phyloP scores from a whole-genome alignment of 306 rosid species.

The Corylus americana region DNA sequence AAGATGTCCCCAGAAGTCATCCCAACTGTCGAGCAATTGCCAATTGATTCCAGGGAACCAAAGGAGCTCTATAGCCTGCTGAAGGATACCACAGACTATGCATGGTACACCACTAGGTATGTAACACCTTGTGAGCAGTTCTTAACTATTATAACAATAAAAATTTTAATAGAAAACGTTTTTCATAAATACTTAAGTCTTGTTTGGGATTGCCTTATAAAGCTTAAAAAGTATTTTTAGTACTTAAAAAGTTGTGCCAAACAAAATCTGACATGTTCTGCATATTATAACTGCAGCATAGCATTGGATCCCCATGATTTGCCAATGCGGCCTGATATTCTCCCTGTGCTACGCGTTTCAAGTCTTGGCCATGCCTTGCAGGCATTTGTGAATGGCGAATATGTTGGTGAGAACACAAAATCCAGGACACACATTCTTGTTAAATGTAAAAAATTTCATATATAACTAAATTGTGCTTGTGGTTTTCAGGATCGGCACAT shows the following conservation, averaged over 20 bases:
- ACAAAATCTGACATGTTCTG: neutral
- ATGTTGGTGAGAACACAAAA: conserved; percentile 50
- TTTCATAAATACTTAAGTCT: too few relatives aligned
- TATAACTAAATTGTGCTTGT: neutral
- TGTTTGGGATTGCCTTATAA: too few relatives aligned
- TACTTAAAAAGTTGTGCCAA: too few relatives aligned
- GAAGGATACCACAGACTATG: conserved; percentile 75
- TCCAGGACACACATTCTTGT: neutral
- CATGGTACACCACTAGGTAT: conserved; percentile 83
- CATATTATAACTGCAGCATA: conserved; percentile 45
- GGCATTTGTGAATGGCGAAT: conserved; percentile 63
- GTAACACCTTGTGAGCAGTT: neutral
- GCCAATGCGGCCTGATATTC: conserved; percentile 36
- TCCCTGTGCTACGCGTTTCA: conserved; percentile 52
- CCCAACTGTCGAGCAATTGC: conserved; percentile 39
- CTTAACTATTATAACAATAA: neutral
- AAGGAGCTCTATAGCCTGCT: conserved; percentile 68
- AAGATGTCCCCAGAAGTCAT: conserved; percentile 51
- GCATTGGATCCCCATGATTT: conserved; percentile 47
- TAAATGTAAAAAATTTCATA: neutral
- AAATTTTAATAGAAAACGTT: too few relatives aligned
- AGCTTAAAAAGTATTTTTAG: too few relatives aligned
- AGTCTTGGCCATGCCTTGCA: conserved; percentile 78
- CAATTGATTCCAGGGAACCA: conserved; percentile 20
- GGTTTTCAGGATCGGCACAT: conserved; percentile 53